Conservation (phyloP, 306 rosid species). For the Acacia confusa region DNA sequence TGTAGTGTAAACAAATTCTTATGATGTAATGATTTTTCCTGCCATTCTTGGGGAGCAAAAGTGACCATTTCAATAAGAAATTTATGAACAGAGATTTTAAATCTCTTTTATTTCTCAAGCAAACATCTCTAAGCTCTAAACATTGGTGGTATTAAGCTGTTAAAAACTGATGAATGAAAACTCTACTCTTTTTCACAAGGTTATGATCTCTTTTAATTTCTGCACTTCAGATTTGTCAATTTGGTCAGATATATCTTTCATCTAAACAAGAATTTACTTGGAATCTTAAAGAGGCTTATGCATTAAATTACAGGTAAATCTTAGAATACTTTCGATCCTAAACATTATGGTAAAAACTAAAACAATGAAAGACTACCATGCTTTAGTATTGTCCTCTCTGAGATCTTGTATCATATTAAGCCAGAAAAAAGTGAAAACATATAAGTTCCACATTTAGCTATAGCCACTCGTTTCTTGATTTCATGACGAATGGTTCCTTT, state of each 20-base stretch:
- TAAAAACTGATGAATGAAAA: not conserved
- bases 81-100: not conserved
- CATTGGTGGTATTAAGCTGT: not conserved
- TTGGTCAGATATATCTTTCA: not conserved
- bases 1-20: slow-evolving; percentile 10
- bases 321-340: not conserved
- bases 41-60: not conserved
- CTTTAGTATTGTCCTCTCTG: no score
- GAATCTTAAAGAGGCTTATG: not conserved
- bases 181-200: not conserved
- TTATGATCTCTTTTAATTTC: not conserved
- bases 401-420: not conserved
- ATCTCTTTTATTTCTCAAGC: not conserved
- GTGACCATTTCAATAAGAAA: not conserved
- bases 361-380: no score
- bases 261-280: not conserved
- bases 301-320: not conserved
- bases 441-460: not conserved
- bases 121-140: not conserved
- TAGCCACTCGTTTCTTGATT: not conserved
- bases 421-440: no score
- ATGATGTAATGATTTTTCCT: not conserved
- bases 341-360: no score
- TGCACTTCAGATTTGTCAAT: not conserved
- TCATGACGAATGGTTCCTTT: not conserved